Evolutionary conservation across 2,329 filamentous ascomycete species (phyloP), one percentile per base, ranked within the genome.

Genomic region (Penicillium verrucosum): DNA sequence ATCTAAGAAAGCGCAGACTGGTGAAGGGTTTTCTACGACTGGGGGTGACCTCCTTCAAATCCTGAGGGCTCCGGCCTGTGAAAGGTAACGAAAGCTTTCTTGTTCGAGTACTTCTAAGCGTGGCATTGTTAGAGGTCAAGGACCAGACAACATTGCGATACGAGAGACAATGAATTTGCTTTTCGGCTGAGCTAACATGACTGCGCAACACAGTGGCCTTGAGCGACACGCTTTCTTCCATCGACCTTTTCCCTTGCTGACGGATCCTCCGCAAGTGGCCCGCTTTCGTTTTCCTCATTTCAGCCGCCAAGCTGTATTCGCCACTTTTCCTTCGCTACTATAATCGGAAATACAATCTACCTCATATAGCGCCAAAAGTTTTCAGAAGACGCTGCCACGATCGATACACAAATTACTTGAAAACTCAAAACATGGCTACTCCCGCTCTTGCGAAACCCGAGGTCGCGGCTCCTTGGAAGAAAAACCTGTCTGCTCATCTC

Each of bases 401-500:
- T 60, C 72, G 76, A 25, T 73, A 75, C 62, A 54, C 66, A 56
- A 46, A 53, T 11, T 60, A 57, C 10, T 65, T 67, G 59, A 67
- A 63, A 52, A 38, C 57, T 41, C 65, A 60, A 36, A 77, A 73
- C 58, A 76, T 76, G 70, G 68, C 71, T 23, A 63, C 67, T 38
- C 59, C 80, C 70, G 58, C 59, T 58, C n/a, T 55, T 42, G 63
- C 62, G 58, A 70, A 75, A 63, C 73, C 78, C 54, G 73, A 70
- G 30, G 67, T 77, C 57, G 71, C 70, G 25, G 75, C 58, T 73
- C 61, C 80, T 61, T 96, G 87, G 81, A 85, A 85, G 69, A 88
- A 96, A 73, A 94, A 97, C 65, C 82, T 97, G 57, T 95, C 90
- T 73, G 88, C 91, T 70, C 86, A 88, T 64, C 77, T 97, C 61